A percentile compares a stretch with the other conserved stretches of the same genome.
These are phyloP conservation scores for Fibroporia radiculosa DNA, from an alignment of 768 basidiomycete species.

Conservation along the genomic window DNA sequence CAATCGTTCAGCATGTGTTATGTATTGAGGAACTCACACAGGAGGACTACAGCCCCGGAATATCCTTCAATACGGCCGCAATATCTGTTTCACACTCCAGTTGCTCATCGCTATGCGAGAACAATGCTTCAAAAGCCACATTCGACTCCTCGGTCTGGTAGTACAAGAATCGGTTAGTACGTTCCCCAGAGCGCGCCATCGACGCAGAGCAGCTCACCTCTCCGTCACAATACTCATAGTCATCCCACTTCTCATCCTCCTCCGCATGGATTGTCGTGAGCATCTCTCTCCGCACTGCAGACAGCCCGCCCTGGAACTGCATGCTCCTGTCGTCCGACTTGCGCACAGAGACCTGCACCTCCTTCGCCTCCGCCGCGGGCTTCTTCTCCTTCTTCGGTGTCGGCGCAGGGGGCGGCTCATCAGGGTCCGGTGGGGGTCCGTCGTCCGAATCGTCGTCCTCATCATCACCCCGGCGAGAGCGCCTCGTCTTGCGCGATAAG, in stretches of 20 bases:
- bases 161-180: neutral
- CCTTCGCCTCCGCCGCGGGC: slow-evolving; percentile 49
- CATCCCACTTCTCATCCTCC: slow-evolving; percentile 73
- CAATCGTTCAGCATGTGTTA: no score
- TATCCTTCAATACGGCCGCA: slow-evolving; percentile 18
- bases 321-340: slow-evolving; percentile 58
- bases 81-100: slow-evolving; percentile 22
- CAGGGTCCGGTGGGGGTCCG: slow-evolving; percentile 74
- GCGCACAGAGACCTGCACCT: slow-evolving; percentile 70
- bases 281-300: slow-evolving; percentile 69
- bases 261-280: slow-evolving; percentile 63
- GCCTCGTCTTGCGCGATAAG: slow-evolving; percentile 55
- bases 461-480: slow-evolving; percentile 35
- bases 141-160: slow-evolving; percentile 51
- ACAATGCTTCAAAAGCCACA: slow-evolving; percentile 50
- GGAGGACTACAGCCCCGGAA: slow-evolving; percentile 14
- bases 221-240: slow-evolving; percentile 56
- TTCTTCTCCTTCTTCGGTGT: slow-evolving; percentile 53
- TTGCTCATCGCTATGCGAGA: slow-evolving; percentile 42
- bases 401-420: slow-evolving; percentile 48
- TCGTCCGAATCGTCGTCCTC: slow-evolving; percentile 73
- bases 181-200: slow-evolving; percentile 7
- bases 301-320: slow-evolving; percentile 55
- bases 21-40: neutral
- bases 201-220: slow-evolving; percentile 37